Conservation (phyloP, 805 yeast genomes). For the Candida chilensis region DNA sequence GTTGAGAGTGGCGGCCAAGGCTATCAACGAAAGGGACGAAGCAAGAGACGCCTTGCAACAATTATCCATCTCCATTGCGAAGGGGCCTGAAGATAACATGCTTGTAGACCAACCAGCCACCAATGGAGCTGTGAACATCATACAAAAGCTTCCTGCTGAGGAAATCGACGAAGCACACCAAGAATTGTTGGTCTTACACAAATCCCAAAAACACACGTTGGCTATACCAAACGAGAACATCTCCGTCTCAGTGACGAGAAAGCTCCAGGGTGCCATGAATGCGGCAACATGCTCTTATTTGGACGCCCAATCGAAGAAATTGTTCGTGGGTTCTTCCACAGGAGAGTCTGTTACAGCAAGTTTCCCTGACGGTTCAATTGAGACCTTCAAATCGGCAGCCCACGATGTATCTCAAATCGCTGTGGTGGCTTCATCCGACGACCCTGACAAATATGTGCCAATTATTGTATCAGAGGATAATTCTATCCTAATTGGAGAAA, state of each 20-base stretch:
- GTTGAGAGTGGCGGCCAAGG: conserved; percentile 69
- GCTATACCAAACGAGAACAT: conserved; percentile 8
- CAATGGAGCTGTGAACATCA: conserved; percentile 1
- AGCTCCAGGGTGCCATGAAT: conserved; percentile 6
- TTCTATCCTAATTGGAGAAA: conserved; percentile 6
- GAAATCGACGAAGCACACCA: conserved; percentile 18
- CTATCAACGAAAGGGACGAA: conserved; percentile 69
- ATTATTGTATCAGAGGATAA: conserved; percentile 11
- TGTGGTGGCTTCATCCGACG: background rate
- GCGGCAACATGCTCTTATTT: conserved; percentile 4
- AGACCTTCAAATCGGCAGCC: background rate
- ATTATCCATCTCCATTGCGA: conserved; percentile 33
- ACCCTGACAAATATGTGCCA: conserved; percentile 7
- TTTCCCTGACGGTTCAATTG: background rate
- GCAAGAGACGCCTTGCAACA: conserved; percentile 57
- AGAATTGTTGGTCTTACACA: conserved; percentile 23
- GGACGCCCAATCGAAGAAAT: conserved; percentile 1
- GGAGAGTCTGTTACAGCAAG: conserved; percentile 3
- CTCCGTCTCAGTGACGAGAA: conserved; percentile 4
- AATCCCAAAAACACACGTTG: conserved; percentile 16
- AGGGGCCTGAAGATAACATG: conserved; percentile 6
- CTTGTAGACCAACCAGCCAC: conserved; percentile 2
- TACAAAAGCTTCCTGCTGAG: conserved; percentile 9
- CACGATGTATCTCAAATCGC: background rate
- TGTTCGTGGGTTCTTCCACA: conserved; percentile 7